These are phyloP conservation scores for Fusarium torulosum DNA, from an alignment of 2,329 filamentous ascomycete genomes.

Conservation along the genomic window DNA sequence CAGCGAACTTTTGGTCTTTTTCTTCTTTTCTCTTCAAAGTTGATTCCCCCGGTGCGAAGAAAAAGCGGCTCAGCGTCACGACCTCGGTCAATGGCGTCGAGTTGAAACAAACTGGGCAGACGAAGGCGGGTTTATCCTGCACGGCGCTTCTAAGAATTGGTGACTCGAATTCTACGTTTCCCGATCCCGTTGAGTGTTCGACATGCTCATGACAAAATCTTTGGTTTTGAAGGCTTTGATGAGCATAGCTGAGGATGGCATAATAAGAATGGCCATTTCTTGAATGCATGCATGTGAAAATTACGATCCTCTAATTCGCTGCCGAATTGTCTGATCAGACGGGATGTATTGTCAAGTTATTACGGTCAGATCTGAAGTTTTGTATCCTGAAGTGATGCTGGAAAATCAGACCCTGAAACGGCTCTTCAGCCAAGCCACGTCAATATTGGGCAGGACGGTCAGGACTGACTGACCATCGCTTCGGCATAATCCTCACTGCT, in stretches of 20 bases:
- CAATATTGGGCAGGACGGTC: slow-evolving; percentile 3
- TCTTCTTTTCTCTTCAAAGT: slow-evolving; percentile 60
- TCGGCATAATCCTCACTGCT: slow-evolving; percentile 11
- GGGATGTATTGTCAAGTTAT: not conserved
- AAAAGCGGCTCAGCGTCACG: slow-evolving; percentile 64
- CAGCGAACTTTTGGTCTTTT: slow-evolving; percentile 30
- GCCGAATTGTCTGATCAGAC: not conserved
- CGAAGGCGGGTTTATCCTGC: slow-evolving; percentile 56
- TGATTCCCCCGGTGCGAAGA: slow-evolving; percentile 70
- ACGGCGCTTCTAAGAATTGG: slow-evolving; percentile 75
- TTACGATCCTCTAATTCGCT: not conserved
- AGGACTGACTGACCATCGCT: no score
- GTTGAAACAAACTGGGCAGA: slow-evolving; percentile 72
- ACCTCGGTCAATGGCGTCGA: slow-evolving; percentile 58
- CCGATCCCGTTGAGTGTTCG: slow-evolving; percentile 74
- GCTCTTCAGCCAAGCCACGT: slow-evolving; percentile 16
- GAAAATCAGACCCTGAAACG: not conserved
- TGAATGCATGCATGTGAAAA: slow-evolving; percentile 18
- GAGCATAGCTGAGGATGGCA: not conserved
- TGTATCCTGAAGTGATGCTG: not conserved
- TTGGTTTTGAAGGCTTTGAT: slow-evolving; percentile 3
- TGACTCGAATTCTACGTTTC: slow-evolving; percentile 66
- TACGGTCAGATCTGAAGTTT: not conserved
- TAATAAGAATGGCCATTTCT: not conserved
- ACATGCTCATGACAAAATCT: slow-evolving; percentile 56